These are phyloP conservation scores for Ichthyophthirius multifiliis DNA, from an alignment of 169 alveolate genomes.

Conservation along the genomic window DNA sequence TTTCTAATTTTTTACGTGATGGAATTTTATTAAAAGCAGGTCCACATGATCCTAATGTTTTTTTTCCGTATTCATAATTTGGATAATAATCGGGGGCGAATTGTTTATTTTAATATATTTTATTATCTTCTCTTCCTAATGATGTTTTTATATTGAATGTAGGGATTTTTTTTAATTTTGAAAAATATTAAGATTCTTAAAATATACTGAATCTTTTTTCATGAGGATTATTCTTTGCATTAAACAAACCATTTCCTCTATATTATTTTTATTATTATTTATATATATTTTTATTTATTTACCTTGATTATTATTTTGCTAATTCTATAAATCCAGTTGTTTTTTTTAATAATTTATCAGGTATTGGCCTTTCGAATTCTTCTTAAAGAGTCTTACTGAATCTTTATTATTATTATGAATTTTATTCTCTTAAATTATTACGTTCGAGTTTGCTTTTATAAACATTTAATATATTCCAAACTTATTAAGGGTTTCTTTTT, in stretches of 20 bases:
- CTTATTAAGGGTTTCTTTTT: background rate
- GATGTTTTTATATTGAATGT: background rate
- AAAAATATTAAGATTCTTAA: background rate
- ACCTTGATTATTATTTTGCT: slow-evolving; percentile 2
- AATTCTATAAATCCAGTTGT: slow-evolving; percentile 5
- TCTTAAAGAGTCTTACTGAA: no score
- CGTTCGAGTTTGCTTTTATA: background rate
- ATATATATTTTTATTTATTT: background rate
- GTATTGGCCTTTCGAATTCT: background rate
- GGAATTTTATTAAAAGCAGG: slow-evolving; percentile 13
- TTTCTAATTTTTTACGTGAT: slow-evolving; percentile 7
- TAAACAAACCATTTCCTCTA: no score
- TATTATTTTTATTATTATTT: background rate
- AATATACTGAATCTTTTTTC: slow-evolving; percentile 11
- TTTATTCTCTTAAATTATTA: no score
- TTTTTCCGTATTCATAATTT: slow-evolving; percentile 18
- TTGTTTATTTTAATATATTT: background rate
- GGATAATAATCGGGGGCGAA: slow-evolving; percentile 29
- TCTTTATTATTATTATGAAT: no score
- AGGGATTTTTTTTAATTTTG: slow-evolving; percentile 12
- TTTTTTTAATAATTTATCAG: background rate
- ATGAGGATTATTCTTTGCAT: slow-evolving; percentile 25
- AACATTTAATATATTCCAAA: background rate
- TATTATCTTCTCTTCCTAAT: slow-evolving; percentile 22
- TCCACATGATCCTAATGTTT: slow-evolving; percentile 15